Base-by-base conservation (phyloP, 2,329 filamentous ascomycete genomes). In the Incumbomyces lentus region DNA sequence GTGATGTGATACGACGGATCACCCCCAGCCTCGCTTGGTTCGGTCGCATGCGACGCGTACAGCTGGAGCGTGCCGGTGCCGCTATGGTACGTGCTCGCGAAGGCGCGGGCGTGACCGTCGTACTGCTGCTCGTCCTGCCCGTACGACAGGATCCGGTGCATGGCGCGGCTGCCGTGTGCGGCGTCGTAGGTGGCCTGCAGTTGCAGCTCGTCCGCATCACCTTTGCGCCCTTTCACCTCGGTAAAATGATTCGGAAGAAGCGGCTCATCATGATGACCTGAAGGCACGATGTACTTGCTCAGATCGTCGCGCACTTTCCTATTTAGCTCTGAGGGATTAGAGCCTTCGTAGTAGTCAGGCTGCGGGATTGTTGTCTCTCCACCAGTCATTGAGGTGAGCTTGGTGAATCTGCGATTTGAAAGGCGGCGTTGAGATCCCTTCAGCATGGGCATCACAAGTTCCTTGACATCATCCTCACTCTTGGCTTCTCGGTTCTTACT, bases 1-100 rank as follows among this genome's bases (percentile, higher is more conserved):
- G 62, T 68, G 64, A 70, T 71, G 41, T 69, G 59, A 55, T 70
- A 71, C 40, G 50, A 48, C 3, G 44, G 34, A 19, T 44, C 61
- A 52, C 50, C 62, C 52, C 49, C 45, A 44, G 49, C 31, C 33
- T 34, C 40, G 29, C 11, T 14, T 14, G 45, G 49, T 16, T 10
- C 19, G 8, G 49, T 50, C 16, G 39, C 29, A 41, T 51, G 46
- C 12, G 39, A 18, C n/a, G 49, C 31, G 35, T 51, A 51, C 17
- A 48, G 17, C 32, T 49, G 29, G 17, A 51, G 34, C 6, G 38
- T 26, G 42, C 22, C 8, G 22, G 22, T 26, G 22, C 66, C 64
- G 42, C 45, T 46, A 32, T 66, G 55, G 49, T 71, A 71, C 3
- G 52, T 68, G 5, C 61, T 61, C 29, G 59, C 63, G 32, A 67